Base-by-base conservation (phyloP, 2,329 filamentous ascomycete genomes). In the Fusarium hostae region DNA sequence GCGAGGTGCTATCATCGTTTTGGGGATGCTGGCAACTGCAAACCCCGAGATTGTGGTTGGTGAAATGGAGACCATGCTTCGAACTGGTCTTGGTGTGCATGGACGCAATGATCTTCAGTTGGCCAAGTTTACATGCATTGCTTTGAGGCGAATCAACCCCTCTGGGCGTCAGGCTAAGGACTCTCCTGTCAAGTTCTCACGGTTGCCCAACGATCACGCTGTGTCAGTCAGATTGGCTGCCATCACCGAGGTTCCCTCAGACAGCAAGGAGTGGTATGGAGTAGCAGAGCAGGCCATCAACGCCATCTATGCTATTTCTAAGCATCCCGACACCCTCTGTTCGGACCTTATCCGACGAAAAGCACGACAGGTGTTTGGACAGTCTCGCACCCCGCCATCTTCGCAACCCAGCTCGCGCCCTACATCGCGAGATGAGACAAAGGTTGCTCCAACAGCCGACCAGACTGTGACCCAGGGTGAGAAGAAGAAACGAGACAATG, bases 211-310 rank as follows among this genome's bases (percentile, higher is more conserved):
- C 77, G 95, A 98, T 65, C 95, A 99, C 78, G 94, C 95, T 12
- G 92, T 98, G 22, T 85, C 98, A 32, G 85, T 87, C 7, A 92
- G 92, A 76, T 86, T 99, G 12, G 94, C 94, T 13, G 90, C 92
- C 24, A 95, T 98, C 76, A 91, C 92, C 22, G 94, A 98, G 72
- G 90, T 98, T 9, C 87, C 91, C 9, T 95, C 94, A 0, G 91
- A 97, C 65, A 97, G 91, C 83, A 96, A 97, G 78, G 96, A 99
- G 79, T 99, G 96, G 93, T 95, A 93, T 76, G 96, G 96, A 6
- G 91, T 98, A 45, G 95, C 96, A 24, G 97, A 99, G 79, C 96
- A 99, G 82, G 95, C 96, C 12, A 94, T 99, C 79, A 93, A 93
- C 73, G 96, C 96, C 51, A 98, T 99, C 54, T 99, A 99, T 77